Evolutionary conservation across 2,329 filamentous ascomycete genomes (phyloP).

Genomic region (Alternaria atra): DNA sequence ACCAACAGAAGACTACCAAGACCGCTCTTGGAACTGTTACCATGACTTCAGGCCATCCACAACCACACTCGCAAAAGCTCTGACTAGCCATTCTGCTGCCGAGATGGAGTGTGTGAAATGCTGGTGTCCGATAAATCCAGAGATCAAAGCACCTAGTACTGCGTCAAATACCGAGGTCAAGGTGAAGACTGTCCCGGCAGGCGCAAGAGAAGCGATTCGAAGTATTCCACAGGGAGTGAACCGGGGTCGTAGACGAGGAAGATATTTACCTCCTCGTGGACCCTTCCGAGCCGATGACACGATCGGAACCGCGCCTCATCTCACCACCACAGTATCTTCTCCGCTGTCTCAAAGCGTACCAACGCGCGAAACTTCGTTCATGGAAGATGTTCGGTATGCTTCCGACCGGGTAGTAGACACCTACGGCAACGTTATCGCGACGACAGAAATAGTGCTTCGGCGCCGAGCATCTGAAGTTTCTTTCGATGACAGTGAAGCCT

Average conservation of each 20-base stretch:
- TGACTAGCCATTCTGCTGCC: conserved; percentile 8
- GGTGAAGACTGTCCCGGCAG: not conserved
- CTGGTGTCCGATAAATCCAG: conserved; percentile 37
- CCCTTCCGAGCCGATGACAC: conserved; percentile 17
- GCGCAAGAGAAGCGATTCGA: not conserved
- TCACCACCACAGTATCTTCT: not conserved
- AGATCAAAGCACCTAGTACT: conserved; percentile 21
- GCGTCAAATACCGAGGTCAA: not conserved
- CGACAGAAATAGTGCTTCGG: conserved; percentile 4
- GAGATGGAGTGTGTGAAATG: conserved; percentile 45
- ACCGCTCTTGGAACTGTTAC: conserved; percentile 36
- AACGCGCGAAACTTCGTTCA: conserved; percentile 3
- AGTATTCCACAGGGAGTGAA: not conserved
- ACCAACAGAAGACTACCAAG: conserved; percentile 38
- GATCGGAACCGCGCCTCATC: conserved; percentile 18
- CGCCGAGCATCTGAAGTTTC: conserved; percentile 18
- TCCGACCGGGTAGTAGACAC: conserved; percentile 23
- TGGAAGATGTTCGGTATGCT: conserved; percentile 19
- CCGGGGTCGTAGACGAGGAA: conserved; percentile 1
- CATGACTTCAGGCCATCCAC: conserved; percentile 34
- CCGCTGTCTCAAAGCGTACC: conserved; percentile 17
- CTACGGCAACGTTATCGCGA: conserved; percentile 28
- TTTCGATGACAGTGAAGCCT: not conserved
- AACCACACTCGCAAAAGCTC: conserved; percentile 24
- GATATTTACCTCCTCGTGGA: conserved; percentile 19